Evolutionary conservation across 2,329 filamentous ascomycete genomes (phyloP).

Genomic region (Fusarium verrucosum): DNA sequence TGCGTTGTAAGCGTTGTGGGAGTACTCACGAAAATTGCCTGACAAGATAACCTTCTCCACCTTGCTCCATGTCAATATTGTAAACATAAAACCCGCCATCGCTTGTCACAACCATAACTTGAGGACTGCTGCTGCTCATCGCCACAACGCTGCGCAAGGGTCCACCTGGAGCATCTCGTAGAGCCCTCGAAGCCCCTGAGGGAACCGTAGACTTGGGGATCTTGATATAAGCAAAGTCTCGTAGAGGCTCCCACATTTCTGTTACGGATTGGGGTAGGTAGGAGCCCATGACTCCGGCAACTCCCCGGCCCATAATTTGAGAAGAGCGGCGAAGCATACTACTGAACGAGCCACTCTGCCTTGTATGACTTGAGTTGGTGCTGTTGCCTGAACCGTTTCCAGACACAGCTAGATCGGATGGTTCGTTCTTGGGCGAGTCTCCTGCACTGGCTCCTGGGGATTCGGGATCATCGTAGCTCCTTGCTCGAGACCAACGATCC

Average conservation of each 20-base stretch:
- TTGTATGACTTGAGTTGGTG: conserved; percentile 50
- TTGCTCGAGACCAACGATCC: conserved; percentile 63
- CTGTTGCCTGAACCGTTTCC: conserved; percentile 42
- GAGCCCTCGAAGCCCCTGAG: conserved; percentile 25
- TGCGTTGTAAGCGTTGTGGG: not conserved
- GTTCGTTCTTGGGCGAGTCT: conserved; percentile 63
- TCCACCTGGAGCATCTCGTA: conserved; percentile 50
- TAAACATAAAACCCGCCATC: conserved; percentile 96
- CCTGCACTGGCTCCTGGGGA: conserved; percentile 57
- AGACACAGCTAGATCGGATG: conserved; percentile 50
- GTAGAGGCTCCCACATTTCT: conserved; percentile 95
- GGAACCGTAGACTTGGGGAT: conserved; percentile 70
- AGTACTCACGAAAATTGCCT: conserved; percentile 88
- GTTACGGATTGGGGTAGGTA: conserved; percentile 94
- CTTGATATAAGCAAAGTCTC: conserved; percentile 97
- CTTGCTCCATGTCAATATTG: conserved; percentile 92
- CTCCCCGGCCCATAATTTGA: conserved; percentile 88
- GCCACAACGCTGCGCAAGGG: conserved; percentile 92
- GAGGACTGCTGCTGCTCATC: conserved; percentile 92
- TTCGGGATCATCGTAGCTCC: conserved; percentile 60
- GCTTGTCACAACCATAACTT: conserved; percentile 97
- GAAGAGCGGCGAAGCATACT: conserved; percentile 94
- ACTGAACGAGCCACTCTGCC: conserved; percentile 80
- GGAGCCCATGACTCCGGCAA: conserved; percentile 88
- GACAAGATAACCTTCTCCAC: conserved; percentile 89